Percentiles rank a stretch among this genome's conserved stretches.
Evolutionary conservation across 371 early-diverging fungal species (phyloP).

Genomic region (Racocetra persica): DNA sequence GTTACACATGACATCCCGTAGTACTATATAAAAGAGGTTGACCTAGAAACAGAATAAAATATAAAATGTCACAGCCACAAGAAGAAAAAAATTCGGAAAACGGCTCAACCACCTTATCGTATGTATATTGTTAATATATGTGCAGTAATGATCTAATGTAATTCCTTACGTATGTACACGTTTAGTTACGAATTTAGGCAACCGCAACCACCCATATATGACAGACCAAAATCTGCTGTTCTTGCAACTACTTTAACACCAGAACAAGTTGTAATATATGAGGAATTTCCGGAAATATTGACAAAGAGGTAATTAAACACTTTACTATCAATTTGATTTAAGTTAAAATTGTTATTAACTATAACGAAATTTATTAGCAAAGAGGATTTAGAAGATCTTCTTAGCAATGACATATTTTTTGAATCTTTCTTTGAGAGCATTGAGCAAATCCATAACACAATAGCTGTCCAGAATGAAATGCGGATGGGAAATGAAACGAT

Average conservation of each 20-base stretch:
- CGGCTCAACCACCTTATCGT: no score
- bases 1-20: no score
- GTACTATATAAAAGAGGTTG: no score
- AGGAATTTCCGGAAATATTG: slow-evolving; percentile 25
- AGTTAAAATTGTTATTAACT: neutral
- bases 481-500: slow-evolving; percentile 12
- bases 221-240: neutral
- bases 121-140: no score
- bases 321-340: neutral
- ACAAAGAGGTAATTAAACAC: slow-evolving; percentile 24
- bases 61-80: no score
- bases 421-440: slow-evolving; percentile 30
- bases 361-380: slow-evolving; percentile 20
- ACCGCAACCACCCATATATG: no score
- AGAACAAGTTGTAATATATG: slow-evolving; percentile 27
- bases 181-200: no score
- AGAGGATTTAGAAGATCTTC: slow-evolving; percentile 39
- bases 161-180: no score
- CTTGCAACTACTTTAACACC: neutral
- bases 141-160: no score
- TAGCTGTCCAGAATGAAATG: slow-evolving; percentile 30
- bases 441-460: slow-evolving; percentile 25
- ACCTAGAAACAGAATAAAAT: no score
- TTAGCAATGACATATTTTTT: slow-evolving; percentile 30
- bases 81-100: no score